Conservation (phyloP, 2,329 filamentous ascomycete genomes). For the Daldinia sp. region DNA sequence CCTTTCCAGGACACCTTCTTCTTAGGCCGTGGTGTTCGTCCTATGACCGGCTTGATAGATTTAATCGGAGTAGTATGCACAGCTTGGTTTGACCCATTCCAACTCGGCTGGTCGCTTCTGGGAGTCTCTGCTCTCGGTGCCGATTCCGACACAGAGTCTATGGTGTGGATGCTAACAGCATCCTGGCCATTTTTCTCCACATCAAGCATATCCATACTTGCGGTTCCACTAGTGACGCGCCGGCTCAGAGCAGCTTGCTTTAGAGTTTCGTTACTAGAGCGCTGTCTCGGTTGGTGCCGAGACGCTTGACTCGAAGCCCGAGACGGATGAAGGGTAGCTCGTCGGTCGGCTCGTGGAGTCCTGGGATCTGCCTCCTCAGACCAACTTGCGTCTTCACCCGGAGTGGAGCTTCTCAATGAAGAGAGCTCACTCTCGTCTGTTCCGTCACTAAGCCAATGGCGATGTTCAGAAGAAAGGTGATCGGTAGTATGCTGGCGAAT, state of each 20-base stretch:
- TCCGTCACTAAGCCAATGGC: slow-evolving; percentile 86
- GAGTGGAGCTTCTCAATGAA: slow-evolving; percentile 73
- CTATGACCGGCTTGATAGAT: slow-evolving; percentile 50
- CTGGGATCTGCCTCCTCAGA: slow-evolving; percentile 57
- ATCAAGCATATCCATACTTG: slow-evolving; percentile 42
- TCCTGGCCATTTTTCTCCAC: slow-evolving; percentile 40
- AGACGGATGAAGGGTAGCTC: slow-evolving; percentile 49
- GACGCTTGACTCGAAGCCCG: slow-evolving; percentile 42
- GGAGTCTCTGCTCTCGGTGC: slow-evolving; percentile 47
- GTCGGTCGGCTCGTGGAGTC: slow-evolving; percentile 57
- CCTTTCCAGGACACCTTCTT: slow-evolving; percentile 80
- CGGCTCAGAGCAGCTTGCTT: slow-evolving; percentile 51
- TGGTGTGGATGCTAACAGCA: slow-evolving; percentile 42
- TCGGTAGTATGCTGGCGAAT: slow-evolving; percentile 84
- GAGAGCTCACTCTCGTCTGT: slow-evolving; percentile 76
- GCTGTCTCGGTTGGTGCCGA: slow-evolving; percentile 54
- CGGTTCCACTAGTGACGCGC: slow-evolving; percentile 26
- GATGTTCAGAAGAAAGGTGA: slow-evolving; percentile 72
- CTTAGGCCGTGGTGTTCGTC: slow-evolving; percentile 64
- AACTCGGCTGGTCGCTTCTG: slow-evolving; percentile 43
- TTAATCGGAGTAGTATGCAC: slow-evolving; percentile 43
- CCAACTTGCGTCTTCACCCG: slow-evolving; percentile 57
- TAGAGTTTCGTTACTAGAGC: slow-evolving; percentile 66
- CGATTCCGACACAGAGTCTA: slow-evolving; percentile 42
- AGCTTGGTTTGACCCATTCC: slow-evolving; percentile 42